phyloP scores from a whole-genome alignment of 331 rosid genomes.

The Quercus phellos region DNA sequence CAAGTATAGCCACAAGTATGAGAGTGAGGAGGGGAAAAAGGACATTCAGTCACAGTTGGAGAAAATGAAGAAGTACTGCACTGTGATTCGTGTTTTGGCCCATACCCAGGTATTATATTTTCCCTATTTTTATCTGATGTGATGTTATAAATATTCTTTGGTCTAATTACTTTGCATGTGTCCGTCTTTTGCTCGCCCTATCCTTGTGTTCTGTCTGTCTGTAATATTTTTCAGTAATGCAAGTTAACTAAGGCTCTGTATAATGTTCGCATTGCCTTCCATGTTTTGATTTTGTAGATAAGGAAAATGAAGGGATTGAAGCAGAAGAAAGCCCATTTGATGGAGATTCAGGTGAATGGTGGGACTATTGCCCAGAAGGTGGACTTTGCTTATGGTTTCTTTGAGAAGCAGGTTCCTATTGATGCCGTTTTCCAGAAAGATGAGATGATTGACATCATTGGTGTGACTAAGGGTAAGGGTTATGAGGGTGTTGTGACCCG shows the following conservation, averaged over 20 bases:
- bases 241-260: neutral
- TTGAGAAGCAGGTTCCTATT: slow-evolving; percentile 53
- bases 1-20: slow-evolving; percentile 47
- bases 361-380: slow-evolving; percentile 55
- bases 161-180: neutral
- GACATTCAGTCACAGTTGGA: slow-evolving; percentile 47
- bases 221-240: no score
- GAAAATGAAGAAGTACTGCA: slow-evolving; percentile 60
- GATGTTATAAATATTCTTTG: neutral
- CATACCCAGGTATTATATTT: slow-evolving; percentile 60
- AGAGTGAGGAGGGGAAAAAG: slow-evolving; percentile 53
- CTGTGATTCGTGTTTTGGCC: slow-evolving; percentile 69
- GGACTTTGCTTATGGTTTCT: slow-evolving; percentile 53
- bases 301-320: slow-evolving; percentile 82
- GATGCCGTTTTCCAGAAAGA: slow-evolving; percentile 35
- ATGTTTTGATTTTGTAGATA: slow-evolving; percentile 34
- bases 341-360: slow-evolving; percentile 85
- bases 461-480: slow-evolving; percentile 38
- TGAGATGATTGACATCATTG: slow-evolving; percentile 38
- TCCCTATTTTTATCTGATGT: neutral
- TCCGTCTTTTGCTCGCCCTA: neutral
- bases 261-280: neutral
- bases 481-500: slow-evolving; percentile 40
- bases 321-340: slow-evolving; percentile 87
- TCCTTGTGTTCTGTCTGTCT: no score